These are phyloP conservation scores for Pulveroboletus sp. DNA, from an alignment of 768 basidiomycete genomes.

Conservation along the genomic window DNA sequence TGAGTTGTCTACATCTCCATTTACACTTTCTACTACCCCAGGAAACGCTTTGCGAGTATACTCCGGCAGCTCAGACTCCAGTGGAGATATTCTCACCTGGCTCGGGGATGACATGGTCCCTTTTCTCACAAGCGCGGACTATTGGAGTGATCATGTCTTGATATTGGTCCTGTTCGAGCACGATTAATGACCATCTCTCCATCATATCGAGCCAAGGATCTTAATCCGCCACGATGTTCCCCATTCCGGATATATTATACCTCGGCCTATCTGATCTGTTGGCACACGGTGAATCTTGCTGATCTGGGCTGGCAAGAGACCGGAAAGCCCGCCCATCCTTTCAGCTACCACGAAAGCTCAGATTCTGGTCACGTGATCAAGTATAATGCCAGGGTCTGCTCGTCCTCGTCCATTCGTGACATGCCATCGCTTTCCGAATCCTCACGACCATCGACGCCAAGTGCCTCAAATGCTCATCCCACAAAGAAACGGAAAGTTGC, in stretches of 20 bases:
- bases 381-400: background rate
- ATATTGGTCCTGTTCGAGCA: background rate
- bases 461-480: slow-evolving; percentile 13
- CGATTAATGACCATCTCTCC: background rate
- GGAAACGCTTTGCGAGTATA: background rate
- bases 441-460: slow-evolving; percentile 34
- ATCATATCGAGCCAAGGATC: background rate
- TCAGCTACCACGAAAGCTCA: too few species aligned
- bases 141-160: background rate
- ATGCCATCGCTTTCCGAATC: slow-evolving; percentile 23
- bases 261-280: background rate
- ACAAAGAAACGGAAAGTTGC: slow-evolving; percentile 53
- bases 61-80: background rate
- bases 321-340: too few species aligned
- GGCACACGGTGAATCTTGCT: background rate
- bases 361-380: slow-evolving; percentile 15
- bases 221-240: background rate
- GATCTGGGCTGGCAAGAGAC: background rate
- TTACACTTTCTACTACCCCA: too few species aligned
- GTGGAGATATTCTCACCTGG: background rate
- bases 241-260: background rate
- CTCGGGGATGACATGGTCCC: background rate
- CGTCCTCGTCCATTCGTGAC: background rate
- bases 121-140: too few species aligned
- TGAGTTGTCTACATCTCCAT: background rate